Percentiles rank a stretch among this genome's conserved stretches.
Evolutionary conservation across 2,329 filamentous ascomycete genomes (phyloP).

Genomic region (Drechslerella stenobrocha): DNA sequence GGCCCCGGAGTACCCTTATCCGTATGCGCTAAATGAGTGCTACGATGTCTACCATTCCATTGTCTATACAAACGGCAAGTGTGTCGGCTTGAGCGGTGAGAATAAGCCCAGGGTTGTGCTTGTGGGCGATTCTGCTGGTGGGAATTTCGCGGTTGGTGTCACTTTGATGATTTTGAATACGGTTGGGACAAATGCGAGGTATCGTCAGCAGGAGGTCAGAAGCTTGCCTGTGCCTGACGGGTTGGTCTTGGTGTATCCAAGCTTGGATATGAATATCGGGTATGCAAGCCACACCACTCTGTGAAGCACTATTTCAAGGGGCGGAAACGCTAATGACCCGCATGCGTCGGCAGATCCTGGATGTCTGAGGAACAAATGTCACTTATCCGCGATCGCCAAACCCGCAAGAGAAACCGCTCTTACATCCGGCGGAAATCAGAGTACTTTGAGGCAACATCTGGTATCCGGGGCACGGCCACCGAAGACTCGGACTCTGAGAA

Average conservation of each 20-base stretch:
- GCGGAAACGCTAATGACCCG: neutral
- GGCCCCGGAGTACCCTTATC: conserved; percentile 81
- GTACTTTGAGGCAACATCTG: conserved; percentile 76
- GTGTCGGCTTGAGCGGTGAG: conserved; percentile 72
- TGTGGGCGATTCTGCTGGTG: conserved; percentile 79
- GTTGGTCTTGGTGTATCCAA: conserved; percentile 82
- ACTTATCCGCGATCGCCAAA: conserved; percentile 79
- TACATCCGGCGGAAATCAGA: conserved; percentile 77
- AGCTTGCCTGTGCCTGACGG: conserved; percentile 75
- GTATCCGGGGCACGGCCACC: conserved; percentile 72
- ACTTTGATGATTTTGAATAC: conserved; percentile 83
- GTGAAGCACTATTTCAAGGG: neutral
- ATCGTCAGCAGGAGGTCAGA: conserved; percentile 37
- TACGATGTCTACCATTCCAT: conserved; percentile 81
- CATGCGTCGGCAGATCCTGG: conserved; percentile 66
- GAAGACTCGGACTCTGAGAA: conserved; percentile 59
- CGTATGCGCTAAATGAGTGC: conserved; percentile 82
- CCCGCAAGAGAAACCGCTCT: conserved; percentile 74
- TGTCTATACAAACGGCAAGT: conserved; percentile 71
- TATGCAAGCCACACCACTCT: conserved; percentile 1
- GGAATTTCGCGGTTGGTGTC: conserved; percentile 77
- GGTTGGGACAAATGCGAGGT: conserved; percentile 46
- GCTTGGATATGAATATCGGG: conserved; percentile 93
- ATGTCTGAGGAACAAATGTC: conserved; percentile 99
- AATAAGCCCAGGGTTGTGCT: conserved; percentile 70